phyloP scores from a whole-genome alignment of 2,329 filamentous ascomycete species.

The Seiridium unicorne region DNA sequence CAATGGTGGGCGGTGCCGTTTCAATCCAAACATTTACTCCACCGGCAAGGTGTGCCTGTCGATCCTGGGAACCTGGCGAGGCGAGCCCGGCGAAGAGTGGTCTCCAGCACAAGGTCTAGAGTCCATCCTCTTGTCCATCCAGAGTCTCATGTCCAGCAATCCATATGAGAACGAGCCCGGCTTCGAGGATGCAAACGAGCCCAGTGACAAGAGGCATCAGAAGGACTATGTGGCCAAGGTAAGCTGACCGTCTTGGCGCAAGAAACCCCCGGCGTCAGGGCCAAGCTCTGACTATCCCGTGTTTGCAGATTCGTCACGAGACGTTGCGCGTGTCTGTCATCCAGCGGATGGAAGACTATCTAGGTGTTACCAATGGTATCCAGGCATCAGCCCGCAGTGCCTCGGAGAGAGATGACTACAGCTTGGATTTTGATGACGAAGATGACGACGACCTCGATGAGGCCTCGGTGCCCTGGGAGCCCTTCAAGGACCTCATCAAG shows the following conservation, averaged over 20 bases:
- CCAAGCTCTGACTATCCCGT: conserved; percentile 19
- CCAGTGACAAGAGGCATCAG: conserved; percentile 70
- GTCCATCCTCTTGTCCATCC: conserved; percentile 91
- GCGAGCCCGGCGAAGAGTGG: conserved; percentile 90
- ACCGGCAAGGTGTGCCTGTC: conserved; percentile 92
- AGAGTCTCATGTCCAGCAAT: conserved; percentile 91
- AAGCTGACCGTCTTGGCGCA: conserved; percentile 5
- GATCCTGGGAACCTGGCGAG: conserved; percentile 92
- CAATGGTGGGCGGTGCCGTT: conserved; percentile 82
- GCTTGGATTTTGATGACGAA: conserved; percentile 42
- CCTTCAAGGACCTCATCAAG: conserved; percentile 89
- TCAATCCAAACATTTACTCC: conserved; percentile 96
- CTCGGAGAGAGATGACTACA: conserved; percentile 35
- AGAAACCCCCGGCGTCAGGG: not conserved
- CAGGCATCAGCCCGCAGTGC: conserved; percentile 29
- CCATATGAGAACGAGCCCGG: conserved; percentile 97
- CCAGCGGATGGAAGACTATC: conserved; percentile 76
- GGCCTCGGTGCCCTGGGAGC: conserved; percentile 64
- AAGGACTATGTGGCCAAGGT: conserved; percentile 79
- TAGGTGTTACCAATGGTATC: conserved; percentile 61
- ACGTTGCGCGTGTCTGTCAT: conserved; percentile 84
- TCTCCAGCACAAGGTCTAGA: conserved; percentile 93
- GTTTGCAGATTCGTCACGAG: conserved; percentile 79
- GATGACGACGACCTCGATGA: conserved; percentile 49
- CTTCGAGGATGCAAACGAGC: conserved; percentile 72